phyloP scores from a whole-genome alignment of 1,139 yeast genomes.

The Meyerozyma athensensis region DNA sequence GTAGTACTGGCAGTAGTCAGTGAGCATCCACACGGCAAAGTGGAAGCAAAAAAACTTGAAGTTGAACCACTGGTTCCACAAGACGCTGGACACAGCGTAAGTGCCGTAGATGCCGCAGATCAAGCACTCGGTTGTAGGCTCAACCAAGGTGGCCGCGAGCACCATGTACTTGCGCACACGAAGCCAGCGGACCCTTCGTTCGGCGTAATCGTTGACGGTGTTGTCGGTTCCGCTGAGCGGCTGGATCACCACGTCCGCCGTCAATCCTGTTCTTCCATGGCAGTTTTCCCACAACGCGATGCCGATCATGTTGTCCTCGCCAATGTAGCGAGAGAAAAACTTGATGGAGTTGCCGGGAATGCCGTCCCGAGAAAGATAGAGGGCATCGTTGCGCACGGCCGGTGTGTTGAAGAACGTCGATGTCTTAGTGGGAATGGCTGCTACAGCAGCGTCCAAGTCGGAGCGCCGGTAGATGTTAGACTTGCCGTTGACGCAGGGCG shows the following conservation, averaged over 20 bases:
- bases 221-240: constrained; percentile 56
- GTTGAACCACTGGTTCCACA: constrained; percentile 30
- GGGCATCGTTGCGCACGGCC: constrained; percentile 2
- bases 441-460: constrained; percentile 64
- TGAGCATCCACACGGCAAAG: constrained; percentile 55
- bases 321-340: constrained; percentile 76
- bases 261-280: constrained; percentile 67
- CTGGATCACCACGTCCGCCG: constrained; percentile 75
- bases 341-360: constrained; percentile 54
- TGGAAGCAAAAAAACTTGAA: constrained; percentile 45
- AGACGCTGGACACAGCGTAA: constrained; percentile 49
- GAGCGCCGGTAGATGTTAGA: constrained; percentile 73
- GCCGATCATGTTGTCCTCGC: constrained; percentile 92
- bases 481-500: constrained; percentile 94
- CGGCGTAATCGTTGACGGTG: constrained; percentile 50
- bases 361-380: neutral
- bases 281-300: constrained; percentile 76
- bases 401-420: constrained; percentile 29
- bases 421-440: constrained; percentile 22
- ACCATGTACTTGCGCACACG: constrained; percentile 92
- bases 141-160: constrained; percentile 73
- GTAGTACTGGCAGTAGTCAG: constrained; percentile 60
- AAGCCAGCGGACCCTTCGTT: constrained; percentile 77
- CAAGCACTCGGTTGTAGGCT: constrained; percentile 80
- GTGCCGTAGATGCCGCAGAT: constrained; percentile 67